Conservation (phyloP, 805 yeast genomes). For the Saccharomycopsis oosterbeekiorum region DNA sequence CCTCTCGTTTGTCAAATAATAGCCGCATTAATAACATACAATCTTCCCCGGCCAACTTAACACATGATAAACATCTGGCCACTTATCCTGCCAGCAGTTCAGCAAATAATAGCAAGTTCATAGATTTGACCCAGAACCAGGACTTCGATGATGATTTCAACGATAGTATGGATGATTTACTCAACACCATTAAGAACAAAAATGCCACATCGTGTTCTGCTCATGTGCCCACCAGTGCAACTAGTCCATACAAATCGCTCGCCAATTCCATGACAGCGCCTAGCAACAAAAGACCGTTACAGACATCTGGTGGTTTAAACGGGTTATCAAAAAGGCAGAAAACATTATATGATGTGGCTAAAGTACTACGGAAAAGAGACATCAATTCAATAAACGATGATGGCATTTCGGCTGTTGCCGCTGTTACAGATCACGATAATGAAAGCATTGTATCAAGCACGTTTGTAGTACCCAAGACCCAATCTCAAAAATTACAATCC, state of each 20-base stretch:
- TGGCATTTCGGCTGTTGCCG: background rate
- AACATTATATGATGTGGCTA: background rate
- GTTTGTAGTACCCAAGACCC: constrained; percentile 4
- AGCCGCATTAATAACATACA: background rate
- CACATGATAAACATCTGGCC: background rate
- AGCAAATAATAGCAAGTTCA: constrained; percentile 1
- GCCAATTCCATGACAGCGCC: background rate
- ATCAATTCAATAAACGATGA: background rate
- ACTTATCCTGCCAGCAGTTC: background rate
- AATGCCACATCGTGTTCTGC: background rate
- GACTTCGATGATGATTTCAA: constrained; percentile 12
- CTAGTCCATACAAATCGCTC: background rate
- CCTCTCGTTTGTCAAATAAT: background rate
- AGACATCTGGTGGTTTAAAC: background rate
- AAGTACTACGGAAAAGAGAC: background rate
- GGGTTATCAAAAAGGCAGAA: background rate
- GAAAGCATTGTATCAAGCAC: background rate
- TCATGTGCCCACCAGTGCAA: background rate
- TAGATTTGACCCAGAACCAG: constrained; percentile 11
- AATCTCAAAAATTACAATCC: background rate
- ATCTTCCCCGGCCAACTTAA: background rate
- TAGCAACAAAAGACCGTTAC: background rate
- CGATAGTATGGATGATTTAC: constrained; percentile 10
- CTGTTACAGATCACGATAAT: background rate
- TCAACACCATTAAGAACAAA: background rate